A percentile compares a stretch with the other conserved stretches of the same genome.
These are phyloP conservation scores for Darksidea phi DNA, from an alignment of 495 filamentous ascomycete species.

Conservation along the genomic window DNA sequence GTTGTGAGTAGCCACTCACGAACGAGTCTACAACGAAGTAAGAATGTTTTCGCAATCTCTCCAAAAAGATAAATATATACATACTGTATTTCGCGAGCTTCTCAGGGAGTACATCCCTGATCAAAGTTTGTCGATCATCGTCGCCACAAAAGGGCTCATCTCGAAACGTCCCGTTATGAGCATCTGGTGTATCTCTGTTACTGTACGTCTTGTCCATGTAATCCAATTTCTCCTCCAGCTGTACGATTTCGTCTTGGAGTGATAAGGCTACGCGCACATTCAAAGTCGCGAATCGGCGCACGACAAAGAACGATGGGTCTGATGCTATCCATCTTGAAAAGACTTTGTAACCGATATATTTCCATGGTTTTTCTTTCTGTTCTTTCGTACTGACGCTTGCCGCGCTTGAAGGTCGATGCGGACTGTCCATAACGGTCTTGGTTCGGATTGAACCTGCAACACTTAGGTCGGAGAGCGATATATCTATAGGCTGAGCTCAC, in stretches of 20 bases:
- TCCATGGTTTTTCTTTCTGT: constrained; percentile 5
- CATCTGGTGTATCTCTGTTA: neutral
- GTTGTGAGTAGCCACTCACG: neutral
- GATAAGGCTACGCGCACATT: constrained; percentile 7
- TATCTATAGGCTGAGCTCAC: no score
- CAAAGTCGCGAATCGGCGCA: constrained; percentile 1
- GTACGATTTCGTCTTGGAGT: constrained; percentile 6
- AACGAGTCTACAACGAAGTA: neutral
- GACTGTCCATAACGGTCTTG: constrained; percentile 5
- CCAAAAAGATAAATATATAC: neutral
- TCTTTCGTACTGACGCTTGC: constrained; percentile 4
- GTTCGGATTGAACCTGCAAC: no score
- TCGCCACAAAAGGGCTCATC: constrained; percentile 3
- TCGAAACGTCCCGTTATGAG: constrained; percentile 3
- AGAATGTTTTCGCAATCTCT: neutral
- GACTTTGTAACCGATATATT: constrained; percentile 7
- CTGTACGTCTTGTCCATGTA: constrained; percentile 5
- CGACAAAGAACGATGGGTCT: neutral
- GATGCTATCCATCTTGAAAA: constrained; percentile 2
- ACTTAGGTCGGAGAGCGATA: no score
- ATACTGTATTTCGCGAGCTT: neutral
- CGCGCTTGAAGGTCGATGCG: constrained; percentile 5
- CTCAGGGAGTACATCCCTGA: neutral
- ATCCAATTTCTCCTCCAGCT: constrained; percentile 8
- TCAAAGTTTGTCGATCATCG: constrained; percentile 1